These are phyloP conservation scores for Solanum arcanum DNA, from an alignment of 257 asterid species.

Conservation along the genomic window DNA sequence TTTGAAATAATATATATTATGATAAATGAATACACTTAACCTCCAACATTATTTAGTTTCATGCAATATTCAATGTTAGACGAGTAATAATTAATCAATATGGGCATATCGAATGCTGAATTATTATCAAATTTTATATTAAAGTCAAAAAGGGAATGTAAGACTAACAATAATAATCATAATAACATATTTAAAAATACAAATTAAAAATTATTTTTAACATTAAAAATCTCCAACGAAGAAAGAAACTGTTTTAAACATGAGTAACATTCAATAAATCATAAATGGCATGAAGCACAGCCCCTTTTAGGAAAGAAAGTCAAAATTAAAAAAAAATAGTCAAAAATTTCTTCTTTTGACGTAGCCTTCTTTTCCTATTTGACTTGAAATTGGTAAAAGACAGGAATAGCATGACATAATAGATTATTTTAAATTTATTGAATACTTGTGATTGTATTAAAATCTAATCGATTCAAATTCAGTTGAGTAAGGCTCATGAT, in stretches of 20 bases:
- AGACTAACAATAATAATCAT: background rate
- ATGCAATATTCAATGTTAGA: background rate
- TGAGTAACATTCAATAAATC: background rate
- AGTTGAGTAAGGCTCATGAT: no score
- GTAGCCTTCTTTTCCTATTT: background rate
- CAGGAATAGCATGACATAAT: background rate
- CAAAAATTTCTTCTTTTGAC: background rate
- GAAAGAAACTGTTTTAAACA: accelerated
- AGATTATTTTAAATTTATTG: background rate
- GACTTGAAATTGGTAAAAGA: background rate
- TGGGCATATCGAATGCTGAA: background rate
- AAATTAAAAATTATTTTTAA: no score
- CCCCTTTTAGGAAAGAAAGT: background rate
- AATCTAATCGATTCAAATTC: no score
- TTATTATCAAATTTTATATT: background rate
- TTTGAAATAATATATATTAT: background rate
- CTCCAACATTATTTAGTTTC: background rate
- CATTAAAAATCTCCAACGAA: background rate
- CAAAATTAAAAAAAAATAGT: background rate
- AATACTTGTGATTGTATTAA: background rate
- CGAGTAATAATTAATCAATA: background rate
- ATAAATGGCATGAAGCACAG: background rate
- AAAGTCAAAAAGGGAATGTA: background rate
- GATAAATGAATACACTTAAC: background rate
- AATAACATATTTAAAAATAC: no score